Conservation (phyloP, 345 rosid species). For the Syzygium aromaticum region DNA sequence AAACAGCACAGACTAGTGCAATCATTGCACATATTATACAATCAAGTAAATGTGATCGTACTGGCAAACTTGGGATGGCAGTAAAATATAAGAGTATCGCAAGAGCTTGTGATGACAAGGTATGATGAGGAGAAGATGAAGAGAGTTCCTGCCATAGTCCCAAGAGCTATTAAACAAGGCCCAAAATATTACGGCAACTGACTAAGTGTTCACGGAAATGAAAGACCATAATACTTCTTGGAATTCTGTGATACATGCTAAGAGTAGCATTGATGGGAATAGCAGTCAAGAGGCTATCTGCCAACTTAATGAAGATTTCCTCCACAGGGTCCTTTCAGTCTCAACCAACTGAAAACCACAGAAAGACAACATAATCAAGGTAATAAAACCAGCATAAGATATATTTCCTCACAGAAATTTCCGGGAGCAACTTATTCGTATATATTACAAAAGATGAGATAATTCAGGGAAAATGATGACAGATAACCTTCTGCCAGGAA, state of each 20-base stretch:
- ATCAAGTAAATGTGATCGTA: not conserved
- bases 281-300: not conserved
- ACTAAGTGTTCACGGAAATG: not conserved
- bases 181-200: not conserved
- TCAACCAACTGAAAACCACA: not conserved
- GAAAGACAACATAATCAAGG: not conserved
- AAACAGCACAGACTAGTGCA: not conserved
- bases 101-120: not conserved
- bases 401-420: not conserved
- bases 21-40: not conserved
- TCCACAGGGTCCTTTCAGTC: not conserved
- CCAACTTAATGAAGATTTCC: not conserved
- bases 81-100: not conserved
- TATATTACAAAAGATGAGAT: not conserved
- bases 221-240: not conserved
- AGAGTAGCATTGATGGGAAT: not conserved
- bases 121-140: not conserved
- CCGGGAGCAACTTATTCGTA: not conserved
- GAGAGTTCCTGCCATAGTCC: not conserved
- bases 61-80: not conserved
- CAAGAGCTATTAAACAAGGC: not conserved
- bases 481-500: not conserved
- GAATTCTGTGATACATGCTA: not conserved
- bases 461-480: not conserved
- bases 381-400: not conserved